Conservation (phyloP, 345 rosid genomes). For the Gossypium arboreum region DNA sequence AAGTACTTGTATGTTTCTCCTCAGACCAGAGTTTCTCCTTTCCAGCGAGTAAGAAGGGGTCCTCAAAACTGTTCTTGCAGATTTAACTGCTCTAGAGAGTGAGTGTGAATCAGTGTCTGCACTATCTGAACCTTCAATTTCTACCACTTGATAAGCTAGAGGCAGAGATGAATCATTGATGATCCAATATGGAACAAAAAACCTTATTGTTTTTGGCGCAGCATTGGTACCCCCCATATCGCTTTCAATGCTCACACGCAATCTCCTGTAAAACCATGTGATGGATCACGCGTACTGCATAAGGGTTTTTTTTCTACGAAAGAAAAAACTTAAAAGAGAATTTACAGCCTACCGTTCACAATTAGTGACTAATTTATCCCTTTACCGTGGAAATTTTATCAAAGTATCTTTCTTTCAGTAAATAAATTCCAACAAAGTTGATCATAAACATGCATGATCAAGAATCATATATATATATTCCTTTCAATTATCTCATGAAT, state of each 20-base stretch:
- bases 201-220: slow-evolving; percentile 83
- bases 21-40: slow-evolving; percentile 42
- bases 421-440: not conserved
- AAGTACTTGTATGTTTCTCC: slow-evolving; percentile 64
- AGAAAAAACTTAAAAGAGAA: not conserved
- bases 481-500: not conserved
- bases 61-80: slow-evolving; percentile 54
- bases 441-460: not conserved
- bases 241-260: slow-evolving; percentile 84
- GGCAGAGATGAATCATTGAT: slow-evolving; percentile 70
- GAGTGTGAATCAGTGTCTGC: slow-evolving; percentile 54
- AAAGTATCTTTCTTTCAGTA: not conserved
- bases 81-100: slow-evolving; percentile 66
- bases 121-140: slow-evolving; percentile 68
- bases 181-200: slow-evolving; percentile 97
- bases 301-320: not conserved
- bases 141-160: slow-evolving; percentile 81
- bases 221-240: slow-evolving; percentile 87
- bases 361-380: not conserved
- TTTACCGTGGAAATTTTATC: not conserved
- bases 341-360: not conserved
- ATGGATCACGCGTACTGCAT: not conserved
- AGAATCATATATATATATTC: not conserved
- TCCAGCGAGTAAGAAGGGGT: slow-evolving; percentile 52
- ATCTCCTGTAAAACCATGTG: slow-evolving; percentile 55